Evolutionary conservation across 768 basidiomycete genomes (phyloP).

Genomic region (Pleurotus giganteus): DNA sequence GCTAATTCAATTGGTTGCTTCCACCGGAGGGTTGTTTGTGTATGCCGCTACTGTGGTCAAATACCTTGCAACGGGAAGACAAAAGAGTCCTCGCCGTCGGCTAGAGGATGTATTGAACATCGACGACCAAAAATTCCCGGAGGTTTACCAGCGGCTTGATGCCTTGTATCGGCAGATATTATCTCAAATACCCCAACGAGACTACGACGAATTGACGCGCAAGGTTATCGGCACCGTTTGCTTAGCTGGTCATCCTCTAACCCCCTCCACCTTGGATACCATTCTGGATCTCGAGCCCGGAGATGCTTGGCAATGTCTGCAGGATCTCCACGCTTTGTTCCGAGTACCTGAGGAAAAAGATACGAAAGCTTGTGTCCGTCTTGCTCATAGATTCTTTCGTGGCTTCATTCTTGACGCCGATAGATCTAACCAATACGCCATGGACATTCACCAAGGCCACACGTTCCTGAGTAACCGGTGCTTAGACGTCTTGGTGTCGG

Average conservation of each 20-base stretch:
- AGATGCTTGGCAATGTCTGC: background rate
- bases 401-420: background rate
- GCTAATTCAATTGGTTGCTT: background rate
- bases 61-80: background rate
- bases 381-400: background rate
- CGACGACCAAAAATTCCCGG: background rate
- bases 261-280: background rate
- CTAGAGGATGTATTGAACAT: background rate
- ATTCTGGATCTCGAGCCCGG: background rate
- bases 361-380: background rate
- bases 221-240: conserved; percentile 11
- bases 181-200: background rate
- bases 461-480: conserved; percentile 1
- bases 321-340: conserved; percentile 1
- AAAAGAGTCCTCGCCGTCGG: background rate
- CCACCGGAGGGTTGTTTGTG: conserved; percentile 5
- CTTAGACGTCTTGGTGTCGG: conserved; percentile 3
- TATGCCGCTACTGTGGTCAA: conserved; percentile 5
- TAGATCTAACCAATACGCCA: conserved; percentile 1
- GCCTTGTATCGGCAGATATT: conserved; percentile 13
- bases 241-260: background rate
- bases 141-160: conserved; percentile 7
- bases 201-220: background rate
- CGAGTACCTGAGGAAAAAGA: background rate
- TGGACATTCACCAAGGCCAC: conserved; percentile 9